These are phyloP conservation scores for Starmerella sirachaensis DNA, from an alignment of 805 yeast species.

Conservation along the genomic window DNA sequence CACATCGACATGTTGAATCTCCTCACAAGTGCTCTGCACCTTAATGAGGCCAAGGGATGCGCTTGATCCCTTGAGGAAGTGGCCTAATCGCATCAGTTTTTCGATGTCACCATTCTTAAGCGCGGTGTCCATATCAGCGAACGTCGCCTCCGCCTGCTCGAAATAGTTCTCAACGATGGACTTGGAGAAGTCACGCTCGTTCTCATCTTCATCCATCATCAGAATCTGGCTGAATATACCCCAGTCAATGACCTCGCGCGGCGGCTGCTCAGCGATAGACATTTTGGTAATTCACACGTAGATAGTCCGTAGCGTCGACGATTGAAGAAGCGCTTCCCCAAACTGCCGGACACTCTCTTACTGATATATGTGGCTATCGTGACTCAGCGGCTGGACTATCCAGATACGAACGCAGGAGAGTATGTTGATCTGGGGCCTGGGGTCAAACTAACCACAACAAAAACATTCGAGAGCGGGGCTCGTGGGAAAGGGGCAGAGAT, in stretches of 20 bases:
- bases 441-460: too few relatives aligned
- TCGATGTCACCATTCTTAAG: constrained; percentile 36
- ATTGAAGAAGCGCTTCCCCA: background rate
- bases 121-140: constrained; percentile 52
- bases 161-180: constrained; percentile 70
- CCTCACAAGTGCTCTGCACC: constrained; percentile 79
- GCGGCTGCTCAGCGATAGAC: constrained; percentile 10
- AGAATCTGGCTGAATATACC: constrained; percentile 73
- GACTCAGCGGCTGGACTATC: too few relatives aligned
- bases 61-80: constrained; percentile 88
- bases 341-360: background rate
- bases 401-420: too few relatives aligned
- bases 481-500: too few relatives aligned
- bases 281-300: constrained; percentile 1
- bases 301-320: background rate
- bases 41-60: constrained; percentile 80
- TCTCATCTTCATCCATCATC: constrained; percentile 91
- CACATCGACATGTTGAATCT: constrained; percentile 82
- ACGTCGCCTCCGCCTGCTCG: constrained; percentile 78
- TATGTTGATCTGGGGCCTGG: too few relatives aligned
- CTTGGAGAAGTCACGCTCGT: constrained; percentile 64
- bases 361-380: too few relatives aligned
- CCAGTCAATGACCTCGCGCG: constrained; percentile 68
- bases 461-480: too few relatives aligned
- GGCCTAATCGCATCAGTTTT: constrained; percentile 67